Percentiles rank a stretch among this genome's conserved stretches.
These are phyloP conservation scores for Solanum ossicruentum DNA, from an alignment of 257 asterid species.

Conservation along the genomic window DNA sequence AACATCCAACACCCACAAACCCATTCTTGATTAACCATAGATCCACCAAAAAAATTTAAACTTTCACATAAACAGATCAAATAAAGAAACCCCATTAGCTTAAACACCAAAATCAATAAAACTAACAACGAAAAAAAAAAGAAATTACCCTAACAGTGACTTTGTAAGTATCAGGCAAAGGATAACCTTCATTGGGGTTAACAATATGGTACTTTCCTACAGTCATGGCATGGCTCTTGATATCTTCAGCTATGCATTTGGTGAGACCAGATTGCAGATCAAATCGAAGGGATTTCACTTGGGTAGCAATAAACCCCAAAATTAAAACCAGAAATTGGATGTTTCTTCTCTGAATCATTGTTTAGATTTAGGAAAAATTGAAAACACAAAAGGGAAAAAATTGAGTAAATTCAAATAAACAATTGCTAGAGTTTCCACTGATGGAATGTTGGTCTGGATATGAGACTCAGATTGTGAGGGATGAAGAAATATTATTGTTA, in stretches of 20 bases:
- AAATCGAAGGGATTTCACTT: slow-evolving; percentile 64
- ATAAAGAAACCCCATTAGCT: background rate
- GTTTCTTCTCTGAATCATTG: background rate
- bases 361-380: background rate
- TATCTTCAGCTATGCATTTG: slow-evolving; percentile 95
- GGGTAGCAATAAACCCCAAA: slow-evolving; percentile 27
- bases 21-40: background rate
- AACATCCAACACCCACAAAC: background rate
- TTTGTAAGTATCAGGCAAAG: slow-evolving; percentile 85
- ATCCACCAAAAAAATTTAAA: background rate
- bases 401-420: background rate
- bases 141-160: slow-evolving; percentile 64
- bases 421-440: background rate
- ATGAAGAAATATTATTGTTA: no score
- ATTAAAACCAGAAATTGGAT: slow-evolving; percentile 13
- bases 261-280: slow-evolving; percentile 76
- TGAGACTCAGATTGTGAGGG: background rate
- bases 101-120: background rate
- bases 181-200: slow-evolving; percentile 61
- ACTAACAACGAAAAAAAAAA: background rate
- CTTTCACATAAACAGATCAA: background rate
- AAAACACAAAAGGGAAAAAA: background rate
- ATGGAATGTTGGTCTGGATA: background rate
- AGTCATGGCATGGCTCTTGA: slow-evolving; percentile 82
- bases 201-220: slow-evolving; percentile 86